Evolutionary conservation across 306 rosid species (phyloP).

Genomic region (Acacia acuminata): DNA sequence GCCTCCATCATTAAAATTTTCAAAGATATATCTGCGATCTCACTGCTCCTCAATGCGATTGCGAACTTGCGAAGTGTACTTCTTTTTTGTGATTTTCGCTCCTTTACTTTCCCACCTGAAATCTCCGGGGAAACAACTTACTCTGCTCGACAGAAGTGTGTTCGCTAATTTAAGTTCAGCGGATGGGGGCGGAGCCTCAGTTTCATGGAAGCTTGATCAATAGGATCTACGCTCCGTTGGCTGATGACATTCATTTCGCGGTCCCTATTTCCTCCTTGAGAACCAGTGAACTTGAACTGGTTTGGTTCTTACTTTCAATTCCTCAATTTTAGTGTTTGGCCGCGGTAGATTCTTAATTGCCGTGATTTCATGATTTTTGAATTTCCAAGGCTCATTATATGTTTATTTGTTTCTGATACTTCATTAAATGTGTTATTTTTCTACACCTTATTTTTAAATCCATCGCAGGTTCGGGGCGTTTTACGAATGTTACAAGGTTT

Average conservation of each 20-base stretch:
- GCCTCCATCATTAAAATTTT: conserved; percentile 35
- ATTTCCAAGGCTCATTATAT: background rate
- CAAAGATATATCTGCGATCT: conserved; percentile 18
- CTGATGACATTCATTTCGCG: conserved; percentile 68
- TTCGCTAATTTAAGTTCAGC: conserved; percentile 19
- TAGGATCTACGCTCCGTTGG: conserved; percentile 54
- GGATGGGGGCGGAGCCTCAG: conserved; percentile 56
- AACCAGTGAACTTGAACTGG: conserved; percentile 76
- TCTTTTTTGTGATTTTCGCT: background rate
- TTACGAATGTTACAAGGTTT: conserved; percentile 90
- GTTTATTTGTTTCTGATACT: background rate
- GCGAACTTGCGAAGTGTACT: background rate
- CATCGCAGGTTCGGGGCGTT: conserved; percentile 75
- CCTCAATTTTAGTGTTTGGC: background rate
- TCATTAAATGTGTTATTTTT: background rate
- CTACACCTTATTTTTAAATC: conserved; percentile 19
- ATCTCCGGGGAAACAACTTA: background rate
- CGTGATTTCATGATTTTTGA: background rate
- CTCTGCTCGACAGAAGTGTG: background rate
- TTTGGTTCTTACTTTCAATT: conserved; percentile 26
- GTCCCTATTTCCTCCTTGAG: conserved; percentile 65
- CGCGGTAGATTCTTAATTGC: background rate
- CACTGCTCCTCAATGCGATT: background rate
- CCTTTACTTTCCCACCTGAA: background rate
- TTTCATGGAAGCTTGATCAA: conserved; percentile 57